Conservation (phyloP, 441 rosid genomes). For the Adansonia gregorii region DNA sequence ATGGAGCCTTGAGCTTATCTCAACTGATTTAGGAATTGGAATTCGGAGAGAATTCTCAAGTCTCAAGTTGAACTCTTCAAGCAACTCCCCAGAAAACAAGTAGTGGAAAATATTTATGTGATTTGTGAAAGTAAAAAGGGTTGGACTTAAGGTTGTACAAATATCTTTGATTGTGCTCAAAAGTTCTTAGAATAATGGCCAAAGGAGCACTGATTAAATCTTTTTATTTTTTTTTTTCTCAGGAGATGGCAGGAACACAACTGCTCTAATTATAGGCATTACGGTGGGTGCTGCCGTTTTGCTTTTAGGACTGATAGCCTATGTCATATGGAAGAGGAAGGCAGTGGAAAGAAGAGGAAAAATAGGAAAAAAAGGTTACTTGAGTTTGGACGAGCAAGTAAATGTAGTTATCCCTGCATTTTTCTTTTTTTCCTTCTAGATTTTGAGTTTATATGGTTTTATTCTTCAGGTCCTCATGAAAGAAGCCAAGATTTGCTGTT, state of each 20-base stretch:
- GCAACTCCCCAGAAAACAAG: neutral
- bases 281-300: conserved; percentile 47
- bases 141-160: neutral
- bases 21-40: neutral
- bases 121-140: neutral
- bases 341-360: conserved; percentile 14
- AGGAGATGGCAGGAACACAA: conserved; percentile 45
- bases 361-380: conserved; percentile 40
- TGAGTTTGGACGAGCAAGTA: conserved; percentile 17
- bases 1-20: neutral
- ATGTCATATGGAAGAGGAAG: conserved; percentile 35
- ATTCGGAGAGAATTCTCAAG: too few species aligned
- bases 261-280: conserved; percentile 48
- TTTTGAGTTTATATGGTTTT: neutral
- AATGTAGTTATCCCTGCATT: neutral
- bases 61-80: neutral
- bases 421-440: neutral
- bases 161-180: neutral
- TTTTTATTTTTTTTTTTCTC: conserved; percentile 19
- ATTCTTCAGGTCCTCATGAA: conserved; percentile 41
- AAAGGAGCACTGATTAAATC: conserved; percentile 4
- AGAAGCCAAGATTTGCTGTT: conserved; percentile 69
- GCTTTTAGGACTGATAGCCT: conserved; percentile 49
- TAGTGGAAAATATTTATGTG: neutral
- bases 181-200: neutral